Percentiles rank a stretch among this genome's conserved stretches.
Conservation (phyloP, 352 stramenopile genomes). For the Phytophthora rubi region DNA sequence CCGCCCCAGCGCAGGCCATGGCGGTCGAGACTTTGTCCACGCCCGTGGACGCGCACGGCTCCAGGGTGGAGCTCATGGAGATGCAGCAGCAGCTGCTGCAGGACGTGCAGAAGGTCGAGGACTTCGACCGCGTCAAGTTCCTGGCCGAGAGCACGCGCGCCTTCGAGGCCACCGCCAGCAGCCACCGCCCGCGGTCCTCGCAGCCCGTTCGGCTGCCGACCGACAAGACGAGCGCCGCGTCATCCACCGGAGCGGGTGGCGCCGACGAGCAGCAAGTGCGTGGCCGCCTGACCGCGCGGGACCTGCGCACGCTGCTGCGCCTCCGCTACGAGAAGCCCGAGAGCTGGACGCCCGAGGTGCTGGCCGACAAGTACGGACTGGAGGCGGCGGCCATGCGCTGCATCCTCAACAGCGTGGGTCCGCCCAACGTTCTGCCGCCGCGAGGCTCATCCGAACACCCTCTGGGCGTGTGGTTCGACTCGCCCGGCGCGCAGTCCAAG, state of each 20-base stretch:
- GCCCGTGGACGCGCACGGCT: constrained; percentile 28
- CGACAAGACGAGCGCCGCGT: constrained; percentile 58
- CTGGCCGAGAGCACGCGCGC: constrained; percentile 55
- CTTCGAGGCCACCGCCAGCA: constrained; percentile 70
- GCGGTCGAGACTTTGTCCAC: constrained; percentile 35
- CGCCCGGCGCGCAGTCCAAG: constrained; percentile 10
- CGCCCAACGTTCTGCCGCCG: constrained; percentile 66
- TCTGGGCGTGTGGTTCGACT: constrained; percentile 63
- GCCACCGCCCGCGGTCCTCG: constrained; percentile 55
- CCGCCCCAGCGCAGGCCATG: neutral
- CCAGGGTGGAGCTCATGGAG: constrained; percentile 49
- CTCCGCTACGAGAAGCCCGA: constrained; percentile 69
- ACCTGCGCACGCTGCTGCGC: constrained; percentile 65
- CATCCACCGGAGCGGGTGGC: constrained; percentile 44
- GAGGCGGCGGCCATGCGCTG: constrained; percentile 39
- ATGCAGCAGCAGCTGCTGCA: constrained; percentile 61
- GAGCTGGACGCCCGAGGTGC: constrained; percentile 51
- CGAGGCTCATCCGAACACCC: constrained; percentile 56
- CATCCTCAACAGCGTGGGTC: constrained; percentile 51
- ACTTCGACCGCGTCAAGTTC: constrained; percentile 62
- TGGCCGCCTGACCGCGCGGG: constrained; percentile 57
- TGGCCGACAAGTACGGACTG: constrained; percentile 61
- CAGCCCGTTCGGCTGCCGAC: constrained; percentile 51
- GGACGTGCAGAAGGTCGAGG: constrained; percentile 59
- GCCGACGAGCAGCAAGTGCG: constrained; percentile 44